A percentile compares a stretch with the other conserved stretches of the same genome.
These are phyloP conservation scores for Hanseniaspora mollemarum DNA, from an alignment of 805 yeast species.

Conservation along the genomic window DNA sequence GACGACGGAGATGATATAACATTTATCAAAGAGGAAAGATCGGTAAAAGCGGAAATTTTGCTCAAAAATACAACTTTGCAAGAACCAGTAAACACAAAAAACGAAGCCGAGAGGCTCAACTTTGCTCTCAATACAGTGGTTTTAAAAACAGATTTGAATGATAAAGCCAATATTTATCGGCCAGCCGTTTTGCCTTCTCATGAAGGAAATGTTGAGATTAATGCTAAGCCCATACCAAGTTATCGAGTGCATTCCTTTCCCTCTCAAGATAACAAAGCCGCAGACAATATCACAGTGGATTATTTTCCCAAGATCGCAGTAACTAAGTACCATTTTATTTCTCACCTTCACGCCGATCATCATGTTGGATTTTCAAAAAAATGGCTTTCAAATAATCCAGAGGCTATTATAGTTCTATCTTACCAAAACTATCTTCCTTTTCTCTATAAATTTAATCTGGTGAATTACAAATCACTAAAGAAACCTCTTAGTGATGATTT, in stretches of 20 bases:
- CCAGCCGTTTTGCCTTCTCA: background rate
- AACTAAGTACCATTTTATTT: conserved; percentile 46
- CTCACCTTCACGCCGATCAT: conserved; percentile 91
- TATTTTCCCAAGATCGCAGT: conserved; percentile 33
- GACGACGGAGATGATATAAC: background rate
- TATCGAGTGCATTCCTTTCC: conserved; percentile 10
- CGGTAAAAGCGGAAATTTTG: background rate
- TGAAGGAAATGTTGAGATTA: background rate
- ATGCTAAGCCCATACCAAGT: background rate
- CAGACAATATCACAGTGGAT: conserved; percentile 25
- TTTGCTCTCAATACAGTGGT: background rate
- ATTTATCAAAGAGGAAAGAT: background rate
- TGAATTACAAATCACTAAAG: conserved; percentile 23
- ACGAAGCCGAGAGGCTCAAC: background rate
- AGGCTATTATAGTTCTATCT: conserved; percentile 52
- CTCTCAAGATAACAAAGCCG: background rate
- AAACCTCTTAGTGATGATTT: conserved; percentile 28
- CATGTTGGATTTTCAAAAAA: conserved; percentile 72
- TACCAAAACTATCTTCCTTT: conserved; percentile 53
- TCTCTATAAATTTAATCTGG: conserved; percentile 42
- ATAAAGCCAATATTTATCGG: background rate
- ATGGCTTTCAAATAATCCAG: conserved; percentile 51
- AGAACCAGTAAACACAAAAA: too few species aligned
- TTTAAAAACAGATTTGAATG: background rate
- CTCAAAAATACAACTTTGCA: background rate